Percentiles rank a stretch among this genome's conserved stretches.
Conservation (phyloP, 2,329 filamentous ascomycete genomes). For the Claviceps maximensis region DNA sequence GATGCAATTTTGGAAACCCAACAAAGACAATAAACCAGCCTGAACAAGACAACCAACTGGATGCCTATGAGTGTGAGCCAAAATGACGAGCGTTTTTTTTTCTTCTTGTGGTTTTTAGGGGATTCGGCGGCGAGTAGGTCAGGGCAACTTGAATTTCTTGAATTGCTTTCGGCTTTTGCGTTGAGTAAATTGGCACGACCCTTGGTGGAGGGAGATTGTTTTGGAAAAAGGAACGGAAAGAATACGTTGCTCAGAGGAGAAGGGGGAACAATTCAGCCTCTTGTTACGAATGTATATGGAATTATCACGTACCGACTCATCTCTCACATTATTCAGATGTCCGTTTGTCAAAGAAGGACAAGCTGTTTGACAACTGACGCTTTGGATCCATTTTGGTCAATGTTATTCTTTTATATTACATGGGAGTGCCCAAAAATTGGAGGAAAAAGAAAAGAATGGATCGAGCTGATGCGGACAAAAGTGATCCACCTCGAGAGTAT, state of each 20-base stretch:
- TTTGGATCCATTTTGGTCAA: background rate
- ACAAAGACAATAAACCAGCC: constrained; percentile 25
- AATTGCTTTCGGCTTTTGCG: background rate
- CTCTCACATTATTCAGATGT: background rate
- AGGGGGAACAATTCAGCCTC: background rate
- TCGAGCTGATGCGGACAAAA: background rate
- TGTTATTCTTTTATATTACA: background rate
- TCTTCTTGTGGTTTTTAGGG: background rate
- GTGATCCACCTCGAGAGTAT: background rate
- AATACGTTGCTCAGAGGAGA: background rate
- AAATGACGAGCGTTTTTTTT: background rate
- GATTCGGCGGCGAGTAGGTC: too few relatives aligned
- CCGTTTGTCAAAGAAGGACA: background rate
- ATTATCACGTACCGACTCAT: constrained; percentile 23
- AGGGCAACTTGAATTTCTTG: background rate
- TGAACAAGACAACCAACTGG: constrained; percentile 7
- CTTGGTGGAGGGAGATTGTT: background rate
- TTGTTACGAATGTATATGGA: constrained; percentile 22
- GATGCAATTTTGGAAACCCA: constrained; percentile 67
- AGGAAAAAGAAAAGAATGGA: background rate
- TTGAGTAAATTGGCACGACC: background rate
- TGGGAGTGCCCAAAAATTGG: background rate
- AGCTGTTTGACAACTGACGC: too few relatives aligned
- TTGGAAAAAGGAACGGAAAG: background rate
- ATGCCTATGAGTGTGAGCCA: background rate